Evolutionary conservation across 371 early-diverging fungal genomes (phyloP).

Genomic region (Syncephalastrum contaminatum): DNA sequence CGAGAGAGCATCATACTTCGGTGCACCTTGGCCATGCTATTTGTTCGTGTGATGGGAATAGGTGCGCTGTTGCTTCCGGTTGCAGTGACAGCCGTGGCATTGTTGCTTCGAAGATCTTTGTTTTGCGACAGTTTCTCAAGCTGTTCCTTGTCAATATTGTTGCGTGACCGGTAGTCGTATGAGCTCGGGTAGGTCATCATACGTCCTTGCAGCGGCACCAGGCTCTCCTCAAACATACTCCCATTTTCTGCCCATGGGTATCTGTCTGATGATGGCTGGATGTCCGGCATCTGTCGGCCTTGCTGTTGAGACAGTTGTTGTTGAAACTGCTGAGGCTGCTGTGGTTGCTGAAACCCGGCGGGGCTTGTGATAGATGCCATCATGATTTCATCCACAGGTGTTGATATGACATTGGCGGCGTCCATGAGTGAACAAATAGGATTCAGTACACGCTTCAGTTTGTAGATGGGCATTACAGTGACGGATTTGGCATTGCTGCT

Average conservation of each 20-base stretch:
- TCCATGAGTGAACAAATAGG: slow-evolving; percentile 16
- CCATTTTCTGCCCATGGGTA: slow-evolving; percentile 5
- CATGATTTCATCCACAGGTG: slow-evolving; percentile 8
- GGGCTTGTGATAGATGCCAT: slow-evolving; percentile 2
- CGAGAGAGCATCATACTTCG: background rate
- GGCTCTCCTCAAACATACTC: slow-evolving; percentile 1
- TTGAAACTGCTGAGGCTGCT: background rate
- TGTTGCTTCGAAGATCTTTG: slow-evolving; percentile 11
- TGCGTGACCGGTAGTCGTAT: slow-evolving; percentile 3
- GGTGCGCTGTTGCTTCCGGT: background rate
- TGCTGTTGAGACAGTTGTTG: background rate
- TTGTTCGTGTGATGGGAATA: background rate
- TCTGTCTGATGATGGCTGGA: background rate
- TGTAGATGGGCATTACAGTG: slow-evolving; percentile 10
- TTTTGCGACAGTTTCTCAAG: slow-evolving; percentile 16
- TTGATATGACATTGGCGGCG: slow-evolving; percentile 7
- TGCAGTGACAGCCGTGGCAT: background rate
- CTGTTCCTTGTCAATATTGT: slow-evolving; percentile 21
- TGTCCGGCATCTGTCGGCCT: background rate
- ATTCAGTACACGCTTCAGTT: slow-evolving; percentile 10
- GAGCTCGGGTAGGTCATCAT: slow-evolving; percentile 5
- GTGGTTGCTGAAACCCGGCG: background rate
- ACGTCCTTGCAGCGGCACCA: slow-evolving; percentile 1
- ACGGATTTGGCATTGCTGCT: background rate
- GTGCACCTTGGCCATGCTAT: background rate